Conservation (phyloP, 1,284 basidiomycete genomes). For the Heterobasidion annosum region DNA sequence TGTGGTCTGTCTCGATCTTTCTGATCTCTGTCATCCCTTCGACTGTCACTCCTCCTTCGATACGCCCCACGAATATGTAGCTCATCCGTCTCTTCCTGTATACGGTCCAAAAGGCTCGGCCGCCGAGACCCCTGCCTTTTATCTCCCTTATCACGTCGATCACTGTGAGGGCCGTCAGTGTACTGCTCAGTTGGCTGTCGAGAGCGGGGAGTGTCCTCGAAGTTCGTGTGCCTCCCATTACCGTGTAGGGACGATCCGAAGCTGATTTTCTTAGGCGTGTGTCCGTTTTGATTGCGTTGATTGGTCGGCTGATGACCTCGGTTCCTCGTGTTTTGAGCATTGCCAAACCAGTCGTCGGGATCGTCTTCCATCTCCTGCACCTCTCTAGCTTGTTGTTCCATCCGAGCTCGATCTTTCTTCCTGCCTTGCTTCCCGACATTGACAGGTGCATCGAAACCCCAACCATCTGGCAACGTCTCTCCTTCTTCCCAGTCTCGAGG, state of each 20-base stretch:
- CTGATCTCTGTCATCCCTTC: not conserved
- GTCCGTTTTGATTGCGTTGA: not conserved
- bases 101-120: not conserved
- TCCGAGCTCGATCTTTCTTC: conserved; percentile 46
- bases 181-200: not conserved
- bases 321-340: conserved; percentile 16
- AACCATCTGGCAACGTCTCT: conserved; percentile 26
- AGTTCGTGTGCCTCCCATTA: not conserved
- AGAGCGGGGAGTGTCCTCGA: not conserved
- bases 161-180: not conserved
- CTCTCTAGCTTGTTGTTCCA: conserved; percentile 42
- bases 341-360: conserved; percentile 56
- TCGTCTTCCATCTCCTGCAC: conserved; percentile 39
- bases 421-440: conserved; percentile 59
- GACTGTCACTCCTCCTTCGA: conserved; percentile 10
- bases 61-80: conserved; percentile 3
- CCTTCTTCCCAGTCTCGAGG: conserved; percentile 27
- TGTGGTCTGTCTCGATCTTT: not conserved
- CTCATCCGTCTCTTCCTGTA: conserved; percentile 1
- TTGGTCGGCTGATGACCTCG: conserved; percentile 12
- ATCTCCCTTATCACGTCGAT: not conserved
- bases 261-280: conserved; percentile 22
- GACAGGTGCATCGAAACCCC: conserved; percentile 37
- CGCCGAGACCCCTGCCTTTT: not conserved
- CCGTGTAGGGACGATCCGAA: conserved; percentile 21